Evolutionary conservation across 2,329 filamentous ascomycete genomes (phyloP).

Genomic region (Alternaria sp.): DNA sequence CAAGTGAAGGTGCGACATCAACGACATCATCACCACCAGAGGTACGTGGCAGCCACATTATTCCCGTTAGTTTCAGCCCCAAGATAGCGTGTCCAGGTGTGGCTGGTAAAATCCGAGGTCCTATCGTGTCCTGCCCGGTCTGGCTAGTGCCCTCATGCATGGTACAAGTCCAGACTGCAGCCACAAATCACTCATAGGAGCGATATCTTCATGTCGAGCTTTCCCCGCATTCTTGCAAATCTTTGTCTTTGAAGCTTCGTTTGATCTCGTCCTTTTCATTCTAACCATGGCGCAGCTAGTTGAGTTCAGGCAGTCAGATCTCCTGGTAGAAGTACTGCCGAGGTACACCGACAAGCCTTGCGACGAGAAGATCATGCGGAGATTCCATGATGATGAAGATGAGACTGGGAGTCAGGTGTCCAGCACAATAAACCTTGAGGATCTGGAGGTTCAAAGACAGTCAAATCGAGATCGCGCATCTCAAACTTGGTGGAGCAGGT

Average conservation of each 20-base stretch:
- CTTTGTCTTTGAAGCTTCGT: not conserved
- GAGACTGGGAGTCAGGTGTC: conserved; percentile 21
- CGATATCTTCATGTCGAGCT: not conserved
- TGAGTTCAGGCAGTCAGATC: conserved; percentile 6
- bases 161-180: not conserved
- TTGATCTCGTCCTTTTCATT: not conserved
- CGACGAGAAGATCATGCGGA: not conserved
- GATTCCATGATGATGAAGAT: conserved; percentile 18
- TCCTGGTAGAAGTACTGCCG: conserved; percentile 11
- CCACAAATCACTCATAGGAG: not conserved
- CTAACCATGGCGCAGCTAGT: conserved; percentile 10
- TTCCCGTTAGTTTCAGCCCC: not conserved
- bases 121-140: conserved; percentile 1
- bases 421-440: conserved; percentile 10
- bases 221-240: not conserved
- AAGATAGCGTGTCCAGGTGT: not conserved
- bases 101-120: not conserved
- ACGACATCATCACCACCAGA: not conserved
- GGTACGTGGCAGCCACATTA: not conserved
- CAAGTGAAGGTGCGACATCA: not conserved
- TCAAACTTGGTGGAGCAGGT: conserved; percentile 7
- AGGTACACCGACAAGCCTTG: conserved; percentile 4
- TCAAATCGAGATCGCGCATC: conserved; percentile 14
- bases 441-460: conserved; percentile 4
- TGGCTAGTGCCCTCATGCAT: not conserved